Conservation (phyloP, 805 yeast species). For the Wickerhamiella domercqiae region DNA sequence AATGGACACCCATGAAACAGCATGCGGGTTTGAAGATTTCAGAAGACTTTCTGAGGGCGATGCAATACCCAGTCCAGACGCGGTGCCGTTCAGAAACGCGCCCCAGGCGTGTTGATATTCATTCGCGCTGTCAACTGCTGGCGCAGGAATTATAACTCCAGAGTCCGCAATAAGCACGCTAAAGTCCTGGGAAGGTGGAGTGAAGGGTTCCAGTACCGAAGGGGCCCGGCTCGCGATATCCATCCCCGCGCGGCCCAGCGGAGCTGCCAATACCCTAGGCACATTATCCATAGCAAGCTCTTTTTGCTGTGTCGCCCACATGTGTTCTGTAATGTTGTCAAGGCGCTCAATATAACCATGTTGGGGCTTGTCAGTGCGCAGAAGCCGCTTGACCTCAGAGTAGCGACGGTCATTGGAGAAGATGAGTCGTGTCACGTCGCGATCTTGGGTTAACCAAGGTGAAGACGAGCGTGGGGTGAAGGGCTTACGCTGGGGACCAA, state of each 20-base stretch:
- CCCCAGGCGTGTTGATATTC: conserved; percentile 57
- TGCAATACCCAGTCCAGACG: conserved; percentile 51
- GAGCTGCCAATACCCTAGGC: conserved; percentile 55
- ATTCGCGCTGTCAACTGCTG: conserved; percentile 24
- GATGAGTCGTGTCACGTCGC: conserved; percentile 51
- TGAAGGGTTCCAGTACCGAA: neutral
- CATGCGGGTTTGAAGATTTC: neutral
- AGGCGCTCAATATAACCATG: conserved; percentile 26
- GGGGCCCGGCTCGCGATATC: conserved; percentile 30
- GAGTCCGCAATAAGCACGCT: conserved; percentile 33
- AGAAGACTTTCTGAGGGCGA: neutral
- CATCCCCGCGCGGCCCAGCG: conserved; percentile 65
- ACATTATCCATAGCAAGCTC: conserved; percentile 48
- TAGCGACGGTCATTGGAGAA: conserved; percentile 69
- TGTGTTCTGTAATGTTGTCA: conserved; percentile 38
- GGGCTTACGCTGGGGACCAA: neutral
- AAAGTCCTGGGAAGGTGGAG: conserved; percentile 56
- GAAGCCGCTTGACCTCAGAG: conserved; percentile 53
- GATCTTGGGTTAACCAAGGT: conserved; percentile 38
- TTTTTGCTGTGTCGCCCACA: conserved; percentile 36
- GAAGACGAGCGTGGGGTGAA: conserved; percentile 8
- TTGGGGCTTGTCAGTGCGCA: conserved; percentile 59
- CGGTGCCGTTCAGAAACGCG: conserved; percentile 79
- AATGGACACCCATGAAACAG: neutral
- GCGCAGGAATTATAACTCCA: neutral